A percentile compares a stretch with the other conserved stretches of the same genome.
These are phyloP conservation scores for Phytophthora tubulina DNA, from an alignment of 352 stramenopile species.

Conservation along the genomic window DNA sequence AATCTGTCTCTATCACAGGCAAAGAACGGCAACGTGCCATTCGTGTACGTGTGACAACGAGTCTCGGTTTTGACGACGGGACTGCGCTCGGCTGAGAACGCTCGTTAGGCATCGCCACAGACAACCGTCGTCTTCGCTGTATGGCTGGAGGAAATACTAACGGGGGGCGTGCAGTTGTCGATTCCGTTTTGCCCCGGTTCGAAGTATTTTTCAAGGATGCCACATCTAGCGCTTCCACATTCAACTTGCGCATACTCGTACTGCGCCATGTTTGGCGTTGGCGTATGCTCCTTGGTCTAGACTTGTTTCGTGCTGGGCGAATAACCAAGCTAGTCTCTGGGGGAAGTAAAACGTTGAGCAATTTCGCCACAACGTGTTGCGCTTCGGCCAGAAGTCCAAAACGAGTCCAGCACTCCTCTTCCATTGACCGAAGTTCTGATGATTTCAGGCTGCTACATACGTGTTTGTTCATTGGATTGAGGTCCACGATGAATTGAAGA, in stretches of 20 bases:
- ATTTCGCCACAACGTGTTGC: conserved; percentile 34
- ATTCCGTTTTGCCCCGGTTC: not conserved
- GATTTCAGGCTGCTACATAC: no score
- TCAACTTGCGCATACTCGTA: not conserved
- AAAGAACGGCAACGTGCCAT: conserved; percentile 65
- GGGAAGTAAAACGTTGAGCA: conserved; percentile 18
- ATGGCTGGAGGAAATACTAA: not conserved
- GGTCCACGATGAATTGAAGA: conserved; percentile 57
- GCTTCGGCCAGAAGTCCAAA: conserved; percentile 56
- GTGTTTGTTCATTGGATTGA: conserved; percentile 58
- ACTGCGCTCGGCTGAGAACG: not conserved
- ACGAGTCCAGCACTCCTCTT: conserved; percentile 72
- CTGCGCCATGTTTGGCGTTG: not conserved
- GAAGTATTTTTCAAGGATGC: not conserved
- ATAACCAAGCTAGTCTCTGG: conserved; percentile 1
- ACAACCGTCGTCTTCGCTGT: conserved; percentile 6
- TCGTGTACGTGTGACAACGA: conserved; percentile 15
- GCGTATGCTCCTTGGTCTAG: not conserved
- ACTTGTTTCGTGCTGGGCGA: not conserved
- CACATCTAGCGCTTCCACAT: conserved; percentile 2
- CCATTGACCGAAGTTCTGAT: no score
- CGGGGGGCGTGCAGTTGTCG: not conserved
- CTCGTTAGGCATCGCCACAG: not conserved
- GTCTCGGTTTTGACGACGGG: conserved; percentile 5
- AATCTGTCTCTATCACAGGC: conserved; percentile 55